Conservation (phyloP, 2,329 filamentous ascomycete species). For the Penicillium sp. region DNA sequence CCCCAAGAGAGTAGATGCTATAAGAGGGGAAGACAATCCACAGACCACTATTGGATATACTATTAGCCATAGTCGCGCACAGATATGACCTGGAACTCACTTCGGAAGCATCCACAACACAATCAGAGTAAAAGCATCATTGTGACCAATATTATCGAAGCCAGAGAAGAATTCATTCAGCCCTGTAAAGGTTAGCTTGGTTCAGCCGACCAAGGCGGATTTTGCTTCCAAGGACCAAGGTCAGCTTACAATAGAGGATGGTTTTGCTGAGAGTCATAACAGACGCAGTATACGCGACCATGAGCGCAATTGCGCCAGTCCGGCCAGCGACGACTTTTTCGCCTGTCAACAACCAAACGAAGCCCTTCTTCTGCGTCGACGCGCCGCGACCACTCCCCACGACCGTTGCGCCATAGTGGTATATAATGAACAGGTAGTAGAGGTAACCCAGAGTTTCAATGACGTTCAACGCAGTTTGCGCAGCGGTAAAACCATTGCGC, state of each 20-base stretch:
- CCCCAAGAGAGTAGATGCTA: conserved; percentile 60
- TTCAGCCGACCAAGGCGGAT: background rate
- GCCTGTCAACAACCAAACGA: conserved; percentile 47
- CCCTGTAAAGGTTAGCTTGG: conserved; percentile 34
- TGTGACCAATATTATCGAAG: conserved; percentile 64
- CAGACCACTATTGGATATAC: conserved; percentile 49
- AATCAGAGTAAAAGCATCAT: conserved; percentile 53
- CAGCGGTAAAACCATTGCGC: conserved; percentile 71
- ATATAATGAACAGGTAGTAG: conserved; percentile 60
- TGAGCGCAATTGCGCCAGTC: conserved; percentile 54
- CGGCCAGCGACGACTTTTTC: conserved; percentile 54
- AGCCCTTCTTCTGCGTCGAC: conserved; percentile 32
- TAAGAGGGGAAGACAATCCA: conserved; percentile 66
- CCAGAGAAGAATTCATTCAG: conserved; percentile 61
- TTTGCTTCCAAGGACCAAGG: background rate
- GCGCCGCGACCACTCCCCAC: conserved; percentile 24
- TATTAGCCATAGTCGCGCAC: background rate
- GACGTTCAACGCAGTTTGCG: conserved; percentile 69
- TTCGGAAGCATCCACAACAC: conserved; percentile 67
- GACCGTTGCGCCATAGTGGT: conserved; percentile 39
- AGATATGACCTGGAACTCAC: conserved; percentile 46
- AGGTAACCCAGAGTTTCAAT: conserved; percentile 67
- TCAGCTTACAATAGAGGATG: conserved; percentile 59
- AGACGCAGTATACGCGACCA: conserved; percentile 60
- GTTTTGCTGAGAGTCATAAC: conserved; percentile 69